These are phyloP conservation scores for Solanum lignicaule DNA, from an alignment of 257 asterid species.

Conservation along the genomic window DNA sequence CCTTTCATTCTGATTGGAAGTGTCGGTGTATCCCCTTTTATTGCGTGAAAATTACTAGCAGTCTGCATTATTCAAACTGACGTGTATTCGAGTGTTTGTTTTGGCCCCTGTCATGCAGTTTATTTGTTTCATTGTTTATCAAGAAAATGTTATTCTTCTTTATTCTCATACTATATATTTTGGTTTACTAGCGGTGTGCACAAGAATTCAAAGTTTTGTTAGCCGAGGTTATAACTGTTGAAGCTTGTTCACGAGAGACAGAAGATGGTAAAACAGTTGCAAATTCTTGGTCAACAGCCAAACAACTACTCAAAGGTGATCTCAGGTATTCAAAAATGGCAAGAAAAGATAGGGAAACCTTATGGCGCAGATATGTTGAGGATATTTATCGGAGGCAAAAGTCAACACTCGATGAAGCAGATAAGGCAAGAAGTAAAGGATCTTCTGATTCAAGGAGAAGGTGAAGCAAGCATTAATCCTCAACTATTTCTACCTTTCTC, in stretches of 20 bases:
- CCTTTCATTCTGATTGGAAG: not conserved
- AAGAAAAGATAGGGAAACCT: constrained; percentile 77
- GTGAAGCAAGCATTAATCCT: not conserved
- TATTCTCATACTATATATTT: not conserved
- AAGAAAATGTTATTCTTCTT: not conserved
- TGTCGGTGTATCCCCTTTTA: not conserved
- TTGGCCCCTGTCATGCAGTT: not conserved
- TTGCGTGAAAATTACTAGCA: not conserved
- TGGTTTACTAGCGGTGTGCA: constrained; percentile 43
- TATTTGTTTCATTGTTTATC: not conserved
- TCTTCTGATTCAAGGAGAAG: constrained; percentile 22
- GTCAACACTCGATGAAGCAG: constrained; percentile 30
- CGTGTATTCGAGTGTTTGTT: not conserved
- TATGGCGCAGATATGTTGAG: constrained; percentile 79
- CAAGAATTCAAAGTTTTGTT: constrained; percentile 56
- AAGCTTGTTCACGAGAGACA: constrained; percentile 56
- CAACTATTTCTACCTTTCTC: constrained; percentile 13
- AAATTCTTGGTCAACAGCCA: constrained; percentile 92
- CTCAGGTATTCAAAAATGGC: constrained; percentile 71
- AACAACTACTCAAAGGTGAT: constrained; percentile 55
- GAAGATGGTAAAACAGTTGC: constrained; percentile 66
- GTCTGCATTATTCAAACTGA: not conserved
- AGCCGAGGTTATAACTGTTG: constrained; percentile 46
- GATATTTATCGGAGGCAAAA: constrained; percentile 63
- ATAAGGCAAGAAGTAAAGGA: constrained; percentile 36